phyloP scores from a whole-genome alignment of 176 grass and related monocot species.

The Ensete ventricosum region DNA sequence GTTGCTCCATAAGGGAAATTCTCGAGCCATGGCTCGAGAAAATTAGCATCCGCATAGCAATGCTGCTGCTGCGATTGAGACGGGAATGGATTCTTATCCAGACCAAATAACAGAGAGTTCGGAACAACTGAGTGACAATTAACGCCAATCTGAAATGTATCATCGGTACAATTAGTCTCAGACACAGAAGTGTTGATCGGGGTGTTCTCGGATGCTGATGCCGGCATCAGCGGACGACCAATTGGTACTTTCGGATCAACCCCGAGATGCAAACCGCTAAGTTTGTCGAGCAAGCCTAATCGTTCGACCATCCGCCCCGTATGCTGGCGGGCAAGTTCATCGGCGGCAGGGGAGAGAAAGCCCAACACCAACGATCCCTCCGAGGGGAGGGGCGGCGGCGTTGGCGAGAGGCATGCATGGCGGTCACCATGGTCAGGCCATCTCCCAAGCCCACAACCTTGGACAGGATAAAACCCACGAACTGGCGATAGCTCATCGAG shows the following conservation, averaged over 20 bases:
- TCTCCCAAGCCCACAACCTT: slow-evolving; percentile 5
- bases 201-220: not conserved
- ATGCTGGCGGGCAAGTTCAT: slow-evolving; percentile 18
- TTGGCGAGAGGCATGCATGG: slow-evolving; percentile 9
- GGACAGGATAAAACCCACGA: slow-evolving; percentile 1
- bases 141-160: not conserved
- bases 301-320: not conserved
- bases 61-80: not conserved
- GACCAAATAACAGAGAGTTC: not conserved
- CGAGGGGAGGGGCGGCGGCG: slow-evolving; percentile 13
- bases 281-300: not conserved
- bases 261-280: slow-evolving; percentile 22
- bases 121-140: not conserved
- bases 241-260: slow-evolving; percentile 8
- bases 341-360: not conserved
- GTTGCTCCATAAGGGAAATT: not conserved
- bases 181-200: slow-evolving; percentile 1
- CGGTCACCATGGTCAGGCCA: slow-evolving; percentile 13
- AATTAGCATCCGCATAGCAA: not conserved
- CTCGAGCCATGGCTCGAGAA: not conserved
- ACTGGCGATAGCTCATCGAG: slow-evolving; percentile 8
- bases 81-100: not conserved
- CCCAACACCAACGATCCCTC: slow-evolving; percentile 14
- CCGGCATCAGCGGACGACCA: not conserved
- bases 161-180: slow-evolving; percentile 19